Base-by-base conservation (phyloP, 1,139 yeast genomes). In the Suhomyces atakaporum region DNA sequence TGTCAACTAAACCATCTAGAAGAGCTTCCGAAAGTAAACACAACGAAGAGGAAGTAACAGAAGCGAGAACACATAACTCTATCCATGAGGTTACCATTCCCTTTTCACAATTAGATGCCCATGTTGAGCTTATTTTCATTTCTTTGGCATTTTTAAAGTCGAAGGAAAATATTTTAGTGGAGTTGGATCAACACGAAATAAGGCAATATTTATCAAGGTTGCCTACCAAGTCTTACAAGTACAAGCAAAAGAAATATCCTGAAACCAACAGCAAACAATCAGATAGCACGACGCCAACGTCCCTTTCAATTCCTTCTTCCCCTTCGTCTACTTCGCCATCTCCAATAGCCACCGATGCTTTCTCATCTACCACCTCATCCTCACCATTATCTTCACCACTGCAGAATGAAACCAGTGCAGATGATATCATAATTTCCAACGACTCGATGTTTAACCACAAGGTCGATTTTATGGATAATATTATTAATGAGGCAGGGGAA, bases 161-260 rank as follows among this genome's bases (percentile, higher is more conserved):
- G 32, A 84, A 85, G 57, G 90, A 85, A 51, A 79, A 79, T 49
- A 79, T 84, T 26, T 70, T 90, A 40, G 73, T 87, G 45, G 97
- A 90, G 54, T 77, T 88, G 45, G 97, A 90, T 54, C 95, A 86
- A 56, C 82, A 87, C 47, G 97, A 90, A 62, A 86, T 88, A 26
- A 72, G 90, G 32, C 95, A 89, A 54, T 81, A 79, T 48, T 69
- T 90, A 44, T 78, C 81, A 38, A 74, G 84, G 39, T 68, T 66
- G 39, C 72, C 79, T 29, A 60, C 74, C 9, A 69, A 67, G 42
- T 63, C 73, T 3, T 66, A 65, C 50, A 63, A 58, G 46, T 67
- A 64, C 43, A 66, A 66, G 39, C 64, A 63, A 40, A 60, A 39
- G 26, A 45, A 41, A 43, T 39, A 19, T 10, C 11, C 25, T 8